Evolutionary conservation across 257 asterid species (phyloP).

Genomic region (Solanum pinnatisectum): DNA sequence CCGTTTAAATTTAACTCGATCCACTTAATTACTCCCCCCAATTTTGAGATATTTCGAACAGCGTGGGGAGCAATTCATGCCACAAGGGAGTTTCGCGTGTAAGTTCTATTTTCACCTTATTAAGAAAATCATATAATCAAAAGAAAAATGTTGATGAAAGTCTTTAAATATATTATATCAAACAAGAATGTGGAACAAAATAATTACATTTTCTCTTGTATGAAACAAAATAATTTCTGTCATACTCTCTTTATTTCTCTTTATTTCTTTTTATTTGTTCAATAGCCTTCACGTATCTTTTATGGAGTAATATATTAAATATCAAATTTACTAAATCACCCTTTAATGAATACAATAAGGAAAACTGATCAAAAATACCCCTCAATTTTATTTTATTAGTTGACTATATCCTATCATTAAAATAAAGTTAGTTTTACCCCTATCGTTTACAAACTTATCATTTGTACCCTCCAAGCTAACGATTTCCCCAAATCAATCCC

Average conservation of each 20-base stretch:
- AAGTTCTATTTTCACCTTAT: neutral
- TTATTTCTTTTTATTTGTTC: neutral
- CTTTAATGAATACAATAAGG: no score
- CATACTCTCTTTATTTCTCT: neutral
- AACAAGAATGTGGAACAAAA: neutral
- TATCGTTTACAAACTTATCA: no score
- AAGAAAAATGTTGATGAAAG: neutral
- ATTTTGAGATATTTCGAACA: neutral
- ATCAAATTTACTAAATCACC: no score
- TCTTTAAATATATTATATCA: neutral
- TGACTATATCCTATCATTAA: no score
- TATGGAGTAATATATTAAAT: no score
- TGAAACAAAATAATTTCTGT: neutral
- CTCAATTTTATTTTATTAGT: no score
- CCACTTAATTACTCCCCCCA: neutral
- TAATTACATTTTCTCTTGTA: neutral
- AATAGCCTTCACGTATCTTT: neutral
- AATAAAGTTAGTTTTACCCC: no score
- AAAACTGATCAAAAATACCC: no score
- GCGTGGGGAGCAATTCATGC: neutral
- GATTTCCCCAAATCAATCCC: no score
- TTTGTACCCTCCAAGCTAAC: no score
- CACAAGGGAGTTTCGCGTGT: neutral
- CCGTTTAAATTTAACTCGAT: no score
- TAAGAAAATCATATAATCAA: neutral